Evolutionary conservation across 2,329 filamentous ascomycete genomes (phyloP).

Genomic region (Xylaria sp.): DNA sequence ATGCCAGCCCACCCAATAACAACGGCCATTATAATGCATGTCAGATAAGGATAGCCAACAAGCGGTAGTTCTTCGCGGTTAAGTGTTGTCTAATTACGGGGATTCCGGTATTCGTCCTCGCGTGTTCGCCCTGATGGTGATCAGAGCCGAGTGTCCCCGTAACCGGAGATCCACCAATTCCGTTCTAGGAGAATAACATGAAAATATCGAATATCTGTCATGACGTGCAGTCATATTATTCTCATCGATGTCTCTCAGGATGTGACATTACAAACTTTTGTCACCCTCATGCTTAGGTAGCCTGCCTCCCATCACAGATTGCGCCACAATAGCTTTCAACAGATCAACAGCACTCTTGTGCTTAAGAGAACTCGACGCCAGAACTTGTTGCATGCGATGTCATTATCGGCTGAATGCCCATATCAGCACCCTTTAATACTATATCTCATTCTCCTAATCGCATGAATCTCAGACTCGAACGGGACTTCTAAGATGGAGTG

Average conservation of each 20-base stretch:
- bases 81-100: neutral
- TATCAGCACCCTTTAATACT: no score
- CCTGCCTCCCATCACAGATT: neutral
- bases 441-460: no score
- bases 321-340: neutral
- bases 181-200: neutral
- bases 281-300: neutral
- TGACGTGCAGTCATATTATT: neutral
- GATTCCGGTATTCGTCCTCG: neutral
- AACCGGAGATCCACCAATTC: neutral
- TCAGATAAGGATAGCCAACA: neutral
- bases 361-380: no score
- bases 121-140: neutral
- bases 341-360: no score
- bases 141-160: neutral
- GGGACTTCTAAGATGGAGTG: no score
- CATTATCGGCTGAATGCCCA: no score
- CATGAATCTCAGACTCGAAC: no score
- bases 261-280: neutral
- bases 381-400: no score
- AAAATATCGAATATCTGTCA: neutral
- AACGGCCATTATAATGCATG: neutral
- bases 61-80: neutral
- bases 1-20: neutral
- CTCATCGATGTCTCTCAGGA: no score